Evolutionary conservation across 75 land plant species (phyloP), one percentile per base, ranked within the genome.

Genomic region (Larix kaempferi): DNA sequence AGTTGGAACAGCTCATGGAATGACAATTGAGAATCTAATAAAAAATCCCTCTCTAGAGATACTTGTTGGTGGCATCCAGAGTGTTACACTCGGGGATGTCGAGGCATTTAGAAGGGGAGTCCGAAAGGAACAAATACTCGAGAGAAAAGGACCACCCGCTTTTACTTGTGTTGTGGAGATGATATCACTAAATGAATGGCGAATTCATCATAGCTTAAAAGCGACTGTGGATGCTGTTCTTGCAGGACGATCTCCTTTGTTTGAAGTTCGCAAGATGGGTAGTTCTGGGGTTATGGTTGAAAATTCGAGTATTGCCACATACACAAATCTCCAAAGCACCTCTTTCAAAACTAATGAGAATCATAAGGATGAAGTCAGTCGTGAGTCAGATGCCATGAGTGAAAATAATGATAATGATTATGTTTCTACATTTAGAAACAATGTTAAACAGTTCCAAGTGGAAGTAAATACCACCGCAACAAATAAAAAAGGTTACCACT

Each of bases 1-100:
- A 59, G 92, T 90, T 76, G 92, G 86, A 65, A 90, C 92, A 26
- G 92, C 92, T 59, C 92, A 90, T 83, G 92, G 92, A 55, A 80
- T 88, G 59, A 89, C 88, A 39, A 82, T 90, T 17, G 91, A 90
- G 83, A 90, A 90, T 67, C 86, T 90, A 10, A 88, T 88, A 25
- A 90, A 83, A 82, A 90, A 90, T 69, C 92, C 92, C 27, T 90
- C 92, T 6, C 78, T 90, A 27, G 85, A 88, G 41, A 85, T 88
- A 59, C 83, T 90, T 64, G 92, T 80, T 21, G 92, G 90, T 79
- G 90, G 90, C 72, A 86, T 89, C 35, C 90, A 86, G 89, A 90
- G 92, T 86, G 92, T 90, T 71, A 90, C 88, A 67, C 84, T 90
- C 29, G 91, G 92, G 17, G 92, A 90, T 74, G 92, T 85, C 26